Conservation (phyloP, 2,329 filamentous ascomycete species). For the Arthroderma uncinatum region DNA sequence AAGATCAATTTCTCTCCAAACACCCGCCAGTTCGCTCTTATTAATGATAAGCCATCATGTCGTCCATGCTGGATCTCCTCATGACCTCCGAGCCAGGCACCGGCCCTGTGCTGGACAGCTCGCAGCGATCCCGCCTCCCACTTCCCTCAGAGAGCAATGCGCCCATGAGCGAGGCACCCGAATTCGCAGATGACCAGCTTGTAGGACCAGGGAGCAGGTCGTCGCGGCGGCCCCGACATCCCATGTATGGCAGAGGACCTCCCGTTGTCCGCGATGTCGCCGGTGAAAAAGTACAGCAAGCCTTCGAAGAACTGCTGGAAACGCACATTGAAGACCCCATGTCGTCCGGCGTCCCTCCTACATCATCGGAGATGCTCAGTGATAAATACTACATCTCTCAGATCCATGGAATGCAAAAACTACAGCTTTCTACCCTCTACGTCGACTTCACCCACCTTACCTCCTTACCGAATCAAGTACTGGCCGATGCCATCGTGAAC, state of each 20-base stretch:
- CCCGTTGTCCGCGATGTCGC: constrained; percentile 50
- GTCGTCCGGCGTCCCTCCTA: constrained; percentile 42
- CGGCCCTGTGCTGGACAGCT: not conserved
- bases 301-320: constrained; percentile 55
- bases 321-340: constrained; percentile 47
- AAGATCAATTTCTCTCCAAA: not conserved
- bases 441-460: constrained; percentile 67
- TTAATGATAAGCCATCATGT: constrained; percentile 7
- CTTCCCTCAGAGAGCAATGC: constrained; percentile 42
- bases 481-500: constrained; percentile 75
- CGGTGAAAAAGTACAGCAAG: constrained; percentile 50
- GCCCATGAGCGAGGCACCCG: constrained; percentile 45
- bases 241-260: constrained; percentile 41
- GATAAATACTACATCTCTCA: constrained; percentile 59
- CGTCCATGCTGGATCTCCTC: constrained; percentile 11
- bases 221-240: constrained; percentile 38
- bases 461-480: constrained; percentile 61
- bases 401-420: constrained; percentile 51
- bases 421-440: constrained; percentile 54
- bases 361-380: constrained; percentile 43
- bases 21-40: not conserved
- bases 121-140: constrained; percentile 36
- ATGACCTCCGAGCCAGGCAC: constrained; percentile 9
- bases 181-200: constrained; percentile 51
- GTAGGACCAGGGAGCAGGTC: constrained; percentile 44